These are phyloP conservation scores for Escovopsis sp. DNA, from an alignment of 2,329 filamentous ascomycete species.

Conservation along the genomic window DNA sequence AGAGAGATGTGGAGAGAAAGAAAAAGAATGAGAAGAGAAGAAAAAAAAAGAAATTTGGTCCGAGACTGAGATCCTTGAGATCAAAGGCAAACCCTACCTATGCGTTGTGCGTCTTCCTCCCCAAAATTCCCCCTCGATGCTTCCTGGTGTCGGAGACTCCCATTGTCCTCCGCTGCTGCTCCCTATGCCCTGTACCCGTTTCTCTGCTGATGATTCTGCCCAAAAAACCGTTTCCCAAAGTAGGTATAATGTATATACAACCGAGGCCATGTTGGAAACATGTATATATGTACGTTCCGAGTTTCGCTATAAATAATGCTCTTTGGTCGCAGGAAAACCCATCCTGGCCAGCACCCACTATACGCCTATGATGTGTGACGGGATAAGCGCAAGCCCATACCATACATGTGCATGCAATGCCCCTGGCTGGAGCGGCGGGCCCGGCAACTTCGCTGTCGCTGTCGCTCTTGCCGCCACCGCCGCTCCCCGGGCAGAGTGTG, in stretches of 20 bases:
- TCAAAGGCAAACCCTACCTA: too few relatives aligned
- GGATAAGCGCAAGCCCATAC: background rate
- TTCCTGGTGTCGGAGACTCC: background rate
- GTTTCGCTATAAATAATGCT: background rate
- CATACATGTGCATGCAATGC: background rate
- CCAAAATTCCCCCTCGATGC: too few relatives aligned
- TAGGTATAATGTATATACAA: constrained; percentile 4
- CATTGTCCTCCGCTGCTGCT: background rate
- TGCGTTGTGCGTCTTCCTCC: too few relatives aligned
- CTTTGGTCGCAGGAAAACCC: background rate
- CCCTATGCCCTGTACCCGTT: background rate
- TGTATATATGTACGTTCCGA: constrained; percentile 5
- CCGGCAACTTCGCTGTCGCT: too few relatives aligned
- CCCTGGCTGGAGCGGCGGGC: background rate
- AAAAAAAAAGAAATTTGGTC: constrained; percentile 1
- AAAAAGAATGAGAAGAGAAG: background rate
- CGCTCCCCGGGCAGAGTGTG: background rate
- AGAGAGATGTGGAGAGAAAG: background rate
- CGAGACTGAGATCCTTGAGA: too few relatives aligned
- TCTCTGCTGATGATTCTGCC: background rate
- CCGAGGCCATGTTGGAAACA: background rate
- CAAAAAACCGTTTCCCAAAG: background rate
- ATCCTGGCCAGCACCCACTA: background rate
- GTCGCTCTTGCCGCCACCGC: background rate
- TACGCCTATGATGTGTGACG: background rate